These are phyloP conservation scores for Lepidopterella palustris DNA, from an alignment of 495 filamentous ascomycete species.

Conservation along the genomic window DNA sequence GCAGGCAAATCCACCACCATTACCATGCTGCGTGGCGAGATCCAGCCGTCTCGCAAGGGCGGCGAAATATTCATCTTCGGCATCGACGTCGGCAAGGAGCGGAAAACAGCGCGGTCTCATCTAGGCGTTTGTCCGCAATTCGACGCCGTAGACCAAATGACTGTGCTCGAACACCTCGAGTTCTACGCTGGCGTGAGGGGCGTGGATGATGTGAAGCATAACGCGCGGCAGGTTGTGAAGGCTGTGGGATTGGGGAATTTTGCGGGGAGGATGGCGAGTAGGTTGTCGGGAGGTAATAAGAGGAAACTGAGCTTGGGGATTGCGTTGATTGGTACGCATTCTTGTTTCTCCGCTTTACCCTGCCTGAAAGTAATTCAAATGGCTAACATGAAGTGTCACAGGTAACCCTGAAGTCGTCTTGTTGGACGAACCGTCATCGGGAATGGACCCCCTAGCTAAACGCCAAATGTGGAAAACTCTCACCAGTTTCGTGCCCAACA, in stretches of 20 bases:
- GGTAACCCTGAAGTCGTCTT: slow-evolving; percentile 67
- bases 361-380: not conserved
- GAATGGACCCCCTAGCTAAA: slow-evolving; percentile 68
- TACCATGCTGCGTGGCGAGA: slow-evolving; percentile 22
- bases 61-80: slow-evolving; percentile 14
- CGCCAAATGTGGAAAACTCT: slow-evolving; percentile 60
- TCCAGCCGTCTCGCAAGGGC: slow-evolving; percentile 16
- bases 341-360: too few relatives aligned
- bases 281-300: slow-evolving; percentile 66
- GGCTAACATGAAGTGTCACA: slow-evolving; percentile 48
- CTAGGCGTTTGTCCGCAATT: slow-evolving; percentile 32
- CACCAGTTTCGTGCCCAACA: slow-evolving; percentile 12
- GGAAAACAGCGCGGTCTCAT: slow-evolving; percentile 11
- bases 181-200: slow-evolving; percentile 65
- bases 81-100: slow-evolving; percentile 7
- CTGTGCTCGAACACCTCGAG: slow-evolving; percentile 57
- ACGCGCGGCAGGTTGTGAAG: slow-evolving; percentile 37
- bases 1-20: slow-evolving; percentile 30
- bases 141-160: slow-evolving; percentile 57
- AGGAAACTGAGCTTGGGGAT: slow-evolving; percentile 63
- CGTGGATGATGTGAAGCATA: slow-evolving; percentile 51
- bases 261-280: slow-evolving; percentile 47
- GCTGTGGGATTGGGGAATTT: slow-evolving; percentile 47
- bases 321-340: slow-evolving; percentile 58
- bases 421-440: slow-evolving; percentile 53